Base-by-base conservation (phyloP, 2,329 filamentous ascomycete genomes). In the Fusarium pseudonygamai region DNA sequence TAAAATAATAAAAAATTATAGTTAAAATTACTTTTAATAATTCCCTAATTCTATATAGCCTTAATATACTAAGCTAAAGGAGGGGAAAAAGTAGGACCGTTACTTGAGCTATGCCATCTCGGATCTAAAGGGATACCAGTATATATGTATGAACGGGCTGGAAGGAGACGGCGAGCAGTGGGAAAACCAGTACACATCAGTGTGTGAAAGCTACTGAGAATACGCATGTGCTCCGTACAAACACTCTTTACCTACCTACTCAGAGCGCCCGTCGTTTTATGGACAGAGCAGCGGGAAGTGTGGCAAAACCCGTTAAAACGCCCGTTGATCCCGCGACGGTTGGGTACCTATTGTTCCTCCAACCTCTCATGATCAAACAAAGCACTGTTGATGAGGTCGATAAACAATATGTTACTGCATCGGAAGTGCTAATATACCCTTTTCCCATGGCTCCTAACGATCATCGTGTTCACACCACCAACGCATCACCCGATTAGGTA, bases 231-330 rank as follows among this genome's bases (percentile, higher is more conserved):
- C 22, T 49, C 46, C 22, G 28, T 32, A 32, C 28, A 49, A 47
- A 36, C 28, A 36, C 7, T 37, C 22, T 37, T 24, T 32, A n/a
- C 26, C 45, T 32, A 28, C 26, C 26, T 46, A 22, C 39, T 26
- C n/a, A 28, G 50, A 39, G 32, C 9, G 32, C 30, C 58, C 24
- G 24, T 37, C 52, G 56, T 28, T 30, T 57, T 57, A 34, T 43
- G 60, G 58, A 37, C 45, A 55, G 65, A 32, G 49, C 34, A 49
- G 60, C 37, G 50, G 43, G 58, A 64, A 46, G 28, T 39, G 60
- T 60, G 49, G 42, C 60, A 61, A 55, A 64, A 32, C 24, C 67
- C 59, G 63, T 69, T 72, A 52, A 49, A 65, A 69, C 71, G 52
- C 71, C 67, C 71, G 67, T 59, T 63, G 42, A 57, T 26, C 61